Conservation (phyloP, 2,329 filamentous ascomycete species). For the Epicoccum nigrum region DNA sequence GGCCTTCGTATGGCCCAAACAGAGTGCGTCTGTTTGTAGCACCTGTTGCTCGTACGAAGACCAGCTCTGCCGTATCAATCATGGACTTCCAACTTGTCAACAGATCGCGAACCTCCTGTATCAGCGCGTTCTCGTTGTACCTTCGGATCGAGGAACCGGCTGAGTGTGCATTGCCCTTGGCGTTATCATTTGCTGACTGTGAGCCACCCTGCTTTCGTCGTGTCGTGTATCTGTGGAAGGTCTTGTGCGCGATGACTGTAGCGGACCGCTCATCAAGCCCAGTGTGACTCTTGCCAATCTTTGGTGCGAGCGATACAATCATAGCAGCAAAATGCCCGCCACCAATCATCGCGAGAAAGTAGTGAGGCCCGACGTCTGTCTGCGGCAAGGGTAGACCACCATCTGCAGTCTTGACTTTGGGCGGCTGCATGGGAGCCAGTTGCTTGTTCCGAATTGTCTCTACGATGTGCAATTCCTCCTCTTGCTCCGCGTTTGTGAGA, state of each 20-base stretch:
- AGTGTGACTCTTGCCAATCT: conserved; percentile 70
- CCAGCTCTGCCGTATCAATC: conserved; percentile 80
- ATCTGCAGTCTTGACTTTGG: conserved; percentile 52
- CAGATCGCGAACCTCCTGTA: conserved; percentile 83
- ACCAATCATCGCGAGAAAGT: conserved; percentile 98
- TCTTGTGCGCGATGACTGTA: conserved; percentile 91
- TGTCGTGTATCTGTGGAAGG: conserved; percentile 96
- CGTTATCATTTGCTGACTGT: conserved; percentile 90
- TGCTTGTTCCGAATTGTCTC: conserved; percentile 79
- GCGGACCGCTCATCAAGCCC: conserved; percentile 83
- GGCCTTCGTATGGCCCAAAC: conserved; percentile 89
- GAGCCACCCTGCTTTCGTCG: conserved; percentile 94
- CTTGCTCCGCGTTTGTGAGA: conserved; percentile 74
- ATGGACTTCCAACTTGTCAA: conserved; percentile 83
- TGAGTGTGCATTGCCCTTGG: conserved; percentile 93
- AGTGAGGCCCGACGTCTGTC: conserved; percentile 75
- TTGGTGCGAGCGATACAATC: conserved; percentile 86
- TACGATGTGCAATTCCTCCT: conserved; percentile 65
- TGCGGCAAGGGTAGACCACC: conserved; percentile 65
- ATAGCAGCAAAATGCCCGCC: conserved; percentile 97
- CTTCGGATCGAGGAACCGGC: conserved; percentile 87
- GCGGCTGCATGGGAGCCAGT: conserved; percentile 65
- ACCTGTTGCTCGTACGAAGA: conserved; percentile 91
- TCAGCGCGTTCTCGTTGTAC: conserved; percentile 91
- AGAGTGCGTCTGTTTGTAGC: conserved; percentile 83